Evolutionary conservation across 495 filamentous ascomycete species (phyloP), one percentile per base, ranked within the genome.

Genomic region (Neurospora terricola): DNA sequence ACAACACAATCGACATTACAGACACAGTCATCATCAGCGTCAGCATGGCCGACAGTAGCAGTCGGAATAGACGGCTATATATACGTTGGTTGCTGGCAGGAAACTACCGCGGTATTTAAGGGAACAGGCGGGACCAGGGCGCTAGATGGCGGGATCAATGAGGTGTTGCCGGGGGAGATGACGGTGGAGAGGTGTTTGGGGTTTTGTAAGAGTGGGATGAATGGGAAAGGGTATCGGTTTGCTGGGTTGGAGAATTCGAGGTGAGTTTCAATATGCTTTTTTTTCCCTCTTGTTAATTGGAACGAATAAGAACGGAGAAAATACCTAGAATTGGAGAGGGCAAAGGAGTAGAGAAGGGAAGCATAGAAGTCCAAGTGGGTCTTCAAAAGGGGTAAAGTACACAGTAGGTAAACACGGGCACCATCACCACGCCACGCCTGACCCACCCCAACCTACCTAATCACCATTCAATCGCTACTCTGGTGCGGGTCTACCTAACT

Each of bases 1-100:
- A 34, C 34, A 34, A 34, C 34, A 34, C 34, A 34, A 34, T 34
- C 34, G 34, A 34, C 4, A 34, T 34, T 4, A 34, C 34, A 34
- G 34, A 34, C 34, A 34, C 34, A 34, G 34, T 34, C 34, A 34
- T 34, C 34, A 0, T 34, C 34, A 34, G 34, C 23, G 85, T 86
- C 23, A 87, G 86, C 78, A 85, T 34, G 34, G 34, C 34, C 34
- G 34, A 80, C 75, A 85, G 86, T 72, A 85, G 87, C 75, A 84
- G 82, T 16, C 7, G 54, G 54, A 30, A 27, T 40, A 2, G 37
- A 54, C 40, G 72, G 75, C 2, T 85, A 83, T 76, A 70, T 30
- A 23, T 87, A 88, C 73, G 54, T 74, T 4, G 86, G 86, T n/a
- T 88, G 86, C 78, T 86, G 79, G 73, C 85, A 85, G 70, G 85